phyloP scores from a whole-genome alignment of 164 flowering plant species.

The Tetrastigma voinierianum region DNA sequence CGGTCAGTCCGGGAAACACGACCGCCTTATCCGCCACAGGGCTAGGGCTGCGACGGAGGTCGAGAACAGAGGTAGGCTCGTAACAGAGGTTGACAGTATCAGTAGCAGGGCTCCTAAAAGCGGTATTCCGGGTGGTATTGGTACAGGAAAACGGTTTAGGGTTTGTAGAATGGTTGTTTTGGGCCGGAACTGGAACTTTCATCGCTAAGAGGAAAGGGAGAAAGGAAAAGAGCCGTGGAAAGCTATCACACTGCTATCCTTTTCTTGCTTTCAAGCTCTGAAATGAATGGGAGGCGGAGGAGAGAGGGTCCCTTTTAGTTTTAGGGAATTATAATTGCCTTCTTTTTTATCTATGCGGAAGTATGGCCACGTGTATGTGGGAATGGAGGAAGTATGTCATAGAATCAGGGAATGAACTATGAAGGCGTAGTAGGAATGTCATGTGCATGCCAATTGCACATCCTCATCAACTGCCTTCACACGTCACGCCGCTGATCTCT shows the following conservation, averaged over 20 bases:
- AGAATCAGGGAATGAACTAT: too few species aligned
- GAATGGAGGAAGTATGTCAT: neutral
- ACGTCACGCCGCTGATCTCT: neutral
- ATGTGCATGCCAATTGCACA: conserved; percentile 3
- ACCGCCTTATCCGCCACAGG: conserved; percentile 34
- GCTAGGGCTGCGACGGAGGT: conserved; percentile 70
- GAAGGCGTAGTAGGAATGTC: too few species aligned
- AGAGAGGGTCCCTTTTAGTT: conserved; percentile 38
- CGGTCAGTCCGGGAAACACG: conserved; percentile 13
- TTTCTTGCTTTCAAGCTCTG: neutral
- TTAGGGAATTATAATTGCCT: conserved; percentile 37
- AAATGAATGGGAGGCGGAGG: neutral
- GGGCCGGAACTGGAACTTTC: conserved; percentile 47
- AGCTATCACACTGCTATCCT: neutral
- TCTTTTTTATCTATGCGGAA: conserved; percentile 64
- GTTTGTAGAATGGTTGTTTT: conserved; percentile 18
- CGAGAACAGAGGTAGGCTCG: conserved; percentile 91
- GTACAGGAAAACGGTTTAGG: conserved; percentile 20
- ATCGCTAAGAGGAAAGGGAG: conserved; percentile 25
- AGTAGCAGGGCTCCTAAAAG: conserved; percentile 7
- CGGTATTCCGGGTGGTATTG: conserved; percentile 6
- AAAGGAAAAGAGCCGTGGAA: neutral
- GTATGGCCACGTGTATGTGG: too few species aligned
- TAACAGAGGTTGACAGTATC: conserved; percentile 23
- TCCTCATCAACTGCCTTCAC: too few species aligned